These are phyloP conservation scores for Cystobasidium slooffiae DNA, from an alignment of 1,284 basidiomycete genomes.

Conservation along the genomic window DNA sequence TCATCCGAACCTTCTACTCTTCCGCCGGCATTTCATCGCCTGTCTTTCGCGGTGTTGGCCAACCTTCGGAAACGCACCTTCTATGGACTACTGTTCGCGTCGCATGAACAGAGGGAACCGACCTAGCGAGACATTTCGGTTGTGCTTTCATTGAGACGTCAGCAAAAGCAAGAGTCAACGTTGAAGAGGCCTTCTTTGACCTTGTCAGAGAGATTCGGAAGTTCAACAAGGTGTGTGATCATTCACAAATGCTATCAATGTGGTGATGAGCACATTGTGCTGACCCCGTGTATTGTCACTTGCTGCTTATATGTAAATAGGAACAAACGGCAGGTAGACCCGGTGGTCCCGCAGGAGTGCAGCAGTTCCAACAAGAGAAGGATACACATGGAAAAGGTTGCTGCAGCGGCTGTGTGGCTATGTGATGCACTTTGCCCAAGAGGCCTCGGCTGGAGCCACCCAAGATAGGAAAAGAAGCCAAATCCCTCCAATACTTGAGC, in stretches of 20 bases:
- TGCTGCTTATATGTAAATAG: slow-evolving; percentile 53
- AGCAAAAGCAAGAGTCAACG: slow-evolving; percentile 97
- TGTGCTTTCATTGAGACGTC: slow-evolving; percentile 99
- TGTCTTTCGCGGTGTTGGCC: no score
- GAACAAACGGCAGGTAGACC: slow-evolving; percentile 69
- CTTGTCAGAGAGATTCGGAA: slow-evolving; percentile 95
- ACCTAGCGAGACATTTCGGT: slow-evolving; percentile 93
- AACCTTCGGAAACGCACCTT: no score
- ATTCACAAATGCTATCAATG: slow-evolving; percentile 45
- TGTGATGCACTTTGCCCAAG: slow-evolving; percentile 9
- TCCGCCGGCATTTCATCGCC: no score
- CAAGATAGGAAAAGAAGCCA: background rate
- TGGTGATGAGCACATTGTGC: background rate
- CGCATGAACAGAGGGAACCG: slow-evolving; percentile 79
- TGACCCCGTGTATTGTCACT: background rate
- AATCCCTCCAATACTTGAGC: no score
- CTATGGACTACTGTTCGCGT: background rate
- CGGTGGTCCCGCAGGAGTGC: slow-evolving; percentile 45
- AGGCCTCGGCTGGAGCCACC: background rate
- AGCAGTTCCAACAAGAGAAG: slow-evolving; percentile 41
- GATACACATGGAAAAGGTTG: slow-evolving; percentile 36
- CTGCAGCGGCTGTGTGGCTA: slow-evolving; percentile 42
- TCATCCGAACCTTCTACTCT: no score
- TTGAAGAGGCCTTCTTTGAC: slow-evolving; percentile 97
- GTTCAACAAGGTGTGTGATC: slow-evolving; percentile 79